Conservation (phyloP, 495 filamentous ascomycete genomes). For the Cryomyces minteri region DNA sequence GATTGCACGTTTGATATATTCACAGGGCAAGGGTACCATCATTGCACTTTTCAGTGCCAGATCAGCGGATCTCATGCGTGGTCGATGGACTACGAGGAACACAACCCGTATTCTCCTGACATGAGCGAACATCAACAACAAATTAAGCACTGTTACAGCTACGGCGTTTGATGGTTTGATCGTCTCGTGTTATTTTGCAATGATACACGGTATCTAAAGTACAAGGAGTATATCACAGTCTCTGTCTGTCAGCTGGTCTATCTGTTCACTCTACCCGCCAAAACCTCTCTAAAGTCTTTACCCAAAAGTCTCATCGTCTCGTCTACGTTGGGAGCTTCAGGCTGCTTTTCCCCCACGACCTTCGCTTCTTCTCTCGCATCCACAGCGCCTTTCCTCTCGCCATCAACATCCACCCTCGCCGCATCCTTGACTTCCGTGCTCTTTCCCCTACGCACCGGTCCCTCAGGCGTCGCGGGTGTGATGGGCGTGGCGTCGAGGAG, state of each 20-base stretch:
- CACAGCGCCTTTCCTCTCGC: slow-evolving; percentile 14
- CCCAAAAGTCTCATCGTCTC: slow-evolving; percentile 9
- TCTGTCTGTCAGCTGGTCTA: slow-evolving; percentile 17
- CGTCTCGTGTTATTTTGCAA: no score
- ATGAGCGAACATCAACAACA: no score
- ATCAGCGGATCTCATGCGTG: no score
- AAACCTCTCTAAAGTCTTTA: slow-evolving; percentile 8
- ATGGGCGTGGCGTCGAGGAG: slow-evolving; percentile 40
- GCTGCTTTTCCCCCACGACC: background rate
- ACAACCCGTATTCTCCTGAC: no score
- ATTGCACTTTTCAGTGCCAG: no score
- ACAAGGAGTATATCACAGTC: slow-evolving; percentile 16
- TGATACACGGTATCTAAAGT: no score
- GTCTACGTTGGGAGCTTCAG: slow-evolving; percentile 3
- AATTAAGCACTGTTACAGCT: no score
- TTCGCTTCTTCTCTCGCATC: slow-evolving; percentile 5
- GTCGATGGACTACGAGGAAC: no score
- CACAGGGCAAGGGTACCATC: no score
- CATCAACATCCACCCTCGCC: slow-evolving; percentile 27
- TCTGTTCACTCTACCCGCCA: slow-evolving; percentile 3
- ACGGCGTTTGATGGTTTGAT: no score
- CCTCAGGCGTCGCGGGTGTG: slow-evolving; percentile 28
- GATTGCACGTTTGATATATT: no score
- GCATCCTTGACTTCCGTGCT: slow-evolving; percentile 30
- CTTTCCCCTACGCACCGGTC: slow-evolving; percentile 28